Conservation (phyloP, 1,139 yeast species). For the Yamadazyma trypodendri region DNA sequence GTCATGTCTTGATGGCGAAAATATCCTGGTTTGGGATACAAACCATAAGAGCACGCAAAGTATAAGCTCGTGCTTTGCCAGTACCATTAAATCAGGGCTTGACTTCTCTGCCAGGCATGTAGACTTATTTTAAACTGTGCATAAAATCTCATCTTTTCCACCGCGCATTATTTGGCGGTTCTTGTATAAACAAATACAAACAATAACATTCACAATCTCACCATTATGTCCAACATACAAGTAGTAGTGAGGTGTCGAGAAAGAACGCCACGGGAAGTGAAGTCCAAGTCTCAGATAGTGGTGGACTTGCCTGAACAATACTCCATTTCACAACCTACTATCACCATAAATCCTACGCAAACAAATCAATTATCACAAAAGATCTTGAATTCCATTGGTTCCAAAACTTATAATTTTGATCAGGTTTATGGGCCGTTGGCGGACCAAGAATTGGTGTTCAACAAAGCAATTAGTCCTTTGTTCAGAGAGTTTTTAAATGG, state of each 20-base stretch:
- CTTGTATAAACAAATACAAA: conserved; percentile 1
- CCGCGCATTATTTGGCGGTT: neutral
- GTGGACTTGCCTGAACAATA: conserved; percentile 58
- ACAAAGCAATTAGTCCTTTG: conserved; percentile 63
- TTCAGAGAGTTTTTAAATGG: conserved; percentile 67
- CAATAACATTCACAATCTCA: neutral
- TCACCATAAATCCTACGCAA: conserved; percentile 37
- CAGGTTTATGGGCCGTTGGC: conserved; percentile 73
- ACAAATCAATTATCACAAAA: conserved; percentile 15
- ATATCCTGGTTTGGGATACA: no score
- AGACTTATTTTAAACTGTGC: no score
- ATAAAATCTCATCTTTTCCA: no score
- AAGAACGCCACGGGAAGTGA: conserved; percentile 68
- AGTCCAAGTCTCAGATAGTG: conserved; percentile 70
- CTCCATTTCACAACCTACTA: conserved; percentile 33
- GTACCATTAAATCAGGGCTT: no score
- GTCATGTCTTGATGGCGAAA: no score
- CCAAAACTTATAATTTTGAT: conserved; percentile 65
- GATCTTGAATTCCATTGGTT: conserved; percentile 17
- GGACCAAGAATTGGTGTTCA: conserved; percentile 58
- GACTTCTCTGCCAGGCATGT: no score
- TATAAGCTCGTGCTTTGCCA: no score
- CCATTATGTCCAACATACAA: conserved; percentile 52
- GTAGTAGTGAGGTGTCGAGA: conserved; percentile 91
- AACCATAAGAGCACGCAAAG: no score